Percentiles rank a stretch among this genome's conserved stretches.
Conservation (phyloP, 306 rosid genomes). For the Clitoria ternatea region DNA sequence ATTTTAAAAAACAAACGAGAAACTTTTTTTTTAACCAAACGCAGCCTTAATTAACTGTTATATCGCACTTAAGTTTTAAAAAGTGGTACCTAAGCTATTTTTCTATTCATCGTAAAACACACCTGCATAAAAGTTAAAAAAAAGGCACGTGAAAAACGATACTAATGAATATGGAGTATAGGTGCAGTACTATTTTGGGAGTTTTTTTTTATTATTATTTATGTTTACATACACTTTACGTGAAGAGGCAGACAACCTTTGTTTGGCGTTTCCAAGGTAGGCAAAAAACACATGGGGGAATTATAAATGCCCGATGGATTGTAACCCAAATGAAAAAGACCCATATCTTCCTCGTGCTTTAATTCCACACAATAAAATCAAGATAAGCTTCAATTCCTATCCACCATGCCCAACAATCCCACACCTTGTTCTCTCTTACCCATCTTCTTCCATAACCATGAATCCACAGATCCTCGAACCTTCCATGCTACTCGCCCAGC, state of each 20-base stretch:
- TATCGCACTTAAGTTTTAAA: too few species aligned
- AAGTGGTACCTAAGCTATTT: background rate
- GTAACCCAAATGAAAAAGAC: too few species aligned
- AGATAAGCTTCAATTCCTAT: background rate
- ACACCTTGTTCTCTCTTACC: background rate
- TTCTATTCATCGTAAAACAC: too few species aligned
- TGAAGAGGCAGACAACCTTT: background rate
- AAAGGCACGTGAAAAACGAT: background rate
- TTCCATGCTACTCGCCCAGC: slow-evolving; percentile 12
- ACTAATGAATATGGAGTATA: background rate
- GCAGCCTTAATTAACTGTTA: too few species aligned
- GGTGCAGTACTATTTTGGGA: background rate
- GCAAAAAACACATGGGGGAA: slow-evolving; percentile 21
- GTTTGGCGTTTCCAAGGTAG: background rate
- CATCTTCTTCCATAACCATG: background rate
- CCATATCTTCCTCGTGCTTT: slow-evolving; percentile 20
- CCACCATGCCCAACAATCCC: background rate
- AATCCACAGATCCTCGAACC: slow-evolving; percentile 1
- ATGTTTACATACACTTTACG: too few species aligned
- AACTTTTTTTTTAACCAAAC: too few species aligned
- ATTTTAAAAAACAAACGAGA: too few species aligned
- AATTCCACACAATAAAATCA: background rate
- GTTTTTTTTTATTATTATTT: too few species aligned
- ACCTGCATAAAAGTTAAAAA: too few species aligned
- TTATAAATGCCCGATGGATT: too few species aligned